phyloP scores from a whole-genome alignment of 768 basidiomycete species.

The Auricularia auricula-judae region DNA sequence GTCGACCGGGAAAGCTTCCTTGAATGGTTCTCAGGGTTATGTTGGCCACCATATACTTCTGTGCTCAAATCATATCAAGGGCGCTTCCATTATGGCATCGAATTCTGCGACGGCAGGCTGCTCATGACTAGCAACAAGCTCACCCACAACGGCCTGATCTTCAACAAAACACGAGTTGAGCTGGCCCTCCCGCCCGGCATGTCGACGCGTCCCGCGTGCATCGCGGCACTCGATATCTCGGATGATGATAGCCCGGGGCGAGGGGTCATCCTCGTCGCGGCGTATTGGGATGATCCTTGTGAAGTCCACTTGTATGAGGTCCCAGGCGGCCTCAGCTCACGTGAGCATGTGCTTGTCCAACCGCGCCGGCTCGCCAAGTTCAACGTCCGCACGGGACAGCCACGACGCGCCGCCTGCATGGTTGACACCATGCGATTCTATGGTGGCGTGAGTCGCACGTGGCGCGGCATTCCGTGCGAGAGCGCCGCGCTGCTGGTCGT shows the following conservation, averaged over 20 bases:
- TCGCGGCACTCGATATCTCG: not conserved
- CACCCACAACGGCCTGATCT: not conserved
- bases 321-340: not conserved
- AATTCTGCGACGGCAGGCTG: not conserved
- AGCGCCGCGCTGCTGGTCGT: not conserved
- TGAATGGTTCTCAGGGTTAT: not conserved
- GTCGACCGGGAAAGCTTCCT: conserved; percentile 1
- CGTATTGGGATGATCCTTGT: not conserved
- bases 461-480: not conserved
- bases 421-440: not conserved
- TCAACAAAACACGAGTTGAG: not conserved
- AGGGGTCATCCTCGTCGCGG: not conserved
- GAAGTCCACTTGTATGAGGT: not conserved
- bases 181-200: not conserved
- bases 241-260: not conserved
- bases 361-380: not conserved
- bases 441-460: not conserved
- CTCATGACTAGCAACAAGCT: not conserved
- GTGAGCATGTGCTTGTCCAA: not conserved
- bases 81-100: not conserved
- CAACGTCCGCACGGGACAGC: not conserved
- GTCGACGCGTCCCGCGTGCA: not conserved
- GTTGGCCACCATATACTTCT: not conserved
- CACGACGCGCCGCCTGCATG: not conserved
- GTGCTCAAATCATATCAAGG: not conserved